Evolutionary conservation across 2,329 filamentous ascomycete species (phyloP).

Genomic region (Alternaria burnsii): DNA sequence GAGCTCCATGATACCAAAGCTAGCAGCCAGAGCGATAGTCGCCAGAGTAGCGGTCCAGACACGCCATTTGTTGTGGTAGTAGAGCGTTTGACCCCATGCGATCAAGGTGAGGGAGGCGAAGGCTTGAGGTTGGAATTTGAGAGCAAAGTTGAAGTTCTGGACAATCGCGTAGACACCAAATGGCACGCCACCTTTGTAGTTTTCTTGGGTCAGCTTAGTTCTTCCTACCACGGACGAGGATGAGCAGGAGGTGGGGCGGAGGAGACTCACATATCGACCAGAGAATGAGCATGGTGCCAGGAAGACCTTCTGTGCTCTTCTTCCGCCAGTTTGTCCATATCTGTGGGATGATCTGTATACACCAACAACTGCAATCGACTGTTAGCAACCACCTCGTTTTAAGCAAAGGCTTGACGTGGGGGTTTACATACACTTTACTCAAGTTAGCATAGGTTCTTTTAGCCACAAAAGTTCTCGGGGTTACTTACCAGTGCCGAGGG

Average conservation of each 20-base stretch:
- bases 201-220: conserved; percentile 1
- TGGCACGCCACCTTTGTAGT: conserved; percentile 50
- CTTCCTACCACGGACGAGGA: background rate
- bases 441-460: conserved; percentile 21
- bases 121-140: conserved; percentile 64
- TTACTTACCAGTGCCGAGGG: conserved; percentile 49
- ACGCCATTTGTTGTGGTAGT: conserved; percentile 61
- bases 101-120: conserved; percentile 60
- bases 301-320: conserved; percentile 69
- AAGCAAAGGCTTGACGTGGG: background rate
- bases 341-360: conserved; percentile 52
- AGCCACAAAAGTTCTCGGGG: background rate
- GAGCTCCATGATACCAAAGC: conserved; percentile 64
- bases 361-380: conserved; percentile 49
- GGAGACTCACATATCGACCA: conserved; percentile 63
- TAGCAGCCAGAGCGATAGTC: conserved; percentile 51
- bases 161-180: conserved; percentile 63
- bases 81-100: conserved; percentile 62
- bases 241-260: background rate
- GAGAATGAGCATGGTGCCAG: conserved; percentile 68
- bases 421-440: conserved; percentile 32
- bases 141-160: conserved; percentile 64
- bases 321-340: conserved; percentile 70
- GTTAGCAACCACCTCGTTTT: conserved; percentile 25
- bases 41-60: conserved; percentile 57